Percentiles rank a stretch among this genome's conserved stretches.
Conservation (phyloP, 306 rosid species). For the Abrus pulchellus region DNA sequence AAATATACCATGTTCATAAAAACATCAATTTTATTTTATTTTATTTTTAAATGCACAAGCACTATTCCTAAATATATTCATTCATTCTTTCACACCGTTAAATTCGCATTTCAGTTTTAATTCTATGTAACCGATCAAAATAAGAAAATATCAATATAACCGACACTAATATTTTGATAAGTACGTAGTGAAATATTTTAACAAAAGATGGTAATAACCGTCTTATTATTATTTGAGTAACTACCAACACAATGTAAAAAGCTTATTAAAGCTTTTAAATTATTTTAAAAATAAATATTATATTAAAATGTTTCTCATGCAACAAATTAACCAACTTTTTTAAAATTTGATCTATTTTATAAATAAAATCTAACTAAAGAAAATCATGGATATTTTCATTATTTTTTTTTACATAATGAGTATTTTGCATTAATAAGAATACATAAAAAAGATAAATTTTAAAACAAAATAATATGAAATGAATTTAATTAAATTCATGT, state of each 20-base stretch:
- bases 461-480: neutral
- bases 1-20: neutral
- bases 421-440: too few species aligned
- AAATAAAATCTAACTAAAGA: too few species aligned
- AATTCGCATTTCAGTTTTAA: too few species aligned
- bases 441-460: neutral
- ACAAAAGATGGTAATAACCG: constrained; percentile 23
- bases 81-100: too few species aligned
- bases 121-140: neutral
- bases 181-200: neutral
- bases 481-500: neutral
- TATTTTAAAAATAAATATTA: neutral
- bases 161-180: neutral
- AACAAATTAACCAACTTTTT: too few species aligned
- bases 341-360: too few species aligned
- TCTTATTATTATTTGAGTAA: neutral
- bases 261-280: too few species aligned
- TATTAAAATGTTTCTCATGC: too few species aligned
- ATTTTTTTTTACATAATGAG: too few species aligned
- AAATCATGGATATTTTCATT: too few species aligned
- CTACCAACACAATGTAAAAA: too few species aligned
- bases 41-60: neutral
- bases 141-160: neutral
- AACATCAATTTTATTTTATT: constrained; percentile 3
- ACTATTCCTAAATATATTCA: constrained; percentile 1